Base-by-base conservation (phyloP, 257 asterid genomes). In the Euphrasia confusa region DNA sequence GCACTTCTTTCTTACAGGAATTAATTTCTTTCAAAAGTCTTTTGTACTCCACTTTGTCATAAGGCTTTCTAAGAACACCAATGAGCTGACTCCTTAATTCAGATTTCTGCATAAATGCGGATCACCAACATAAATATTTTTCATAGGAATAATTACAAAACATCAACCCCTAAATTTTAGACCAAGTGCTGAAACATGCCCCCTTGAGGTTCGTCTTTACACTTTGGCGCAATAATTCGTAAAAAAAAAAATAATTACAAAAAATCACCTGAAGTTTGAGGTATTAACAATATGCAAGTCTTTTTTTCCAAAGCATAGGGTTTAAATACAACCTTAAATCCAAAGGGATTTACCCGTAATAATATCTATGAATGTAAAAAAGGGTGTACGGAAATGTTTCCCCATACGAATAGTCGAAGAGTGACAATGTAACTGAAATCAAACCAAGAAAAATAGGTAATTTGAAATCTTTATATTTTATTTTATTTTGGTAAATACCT, bases 11-110 rank as follows among this genome's bases (percentile, higher is more conserved):
- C 56, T 52, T 65, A 39, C 68, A 70, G 3, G 1, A 13, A 44
- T 24, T 14, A 17, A 79, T 8, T 1, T 47, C 77, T 24, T 11
- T 13, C 75, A 21, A 71, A 58, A 86, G 87, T 68, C 17, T 67
- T 0, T 63, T 32, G 49, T 63, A 72, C 76, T 84, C 89, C 39
- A 61, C 42, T 67, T 54, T 0, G 56, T 75, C 65, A 47, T 71
- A 83, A 42, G 86, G 80, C 58, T 53, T 61, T 60, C 68, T 54
- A 32, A 83, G 86, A 67, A 47, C 28, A 40, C 48, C 7, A 1
- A 78, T 69, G 13, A 80, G 48, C 52, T 65, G 55, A 11, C 39
- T 48, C 80, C 78, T 73, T 40, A 73, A 83, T 54, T 65, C 72
- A 64, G 65, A 68, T 7, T 17, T 49, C 89, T 83, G 81, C 73